phyloP scores from a whole-genome alignment of 2,329 filamentous ascomycete genomes.

The Fusarium sp. region DNA sequence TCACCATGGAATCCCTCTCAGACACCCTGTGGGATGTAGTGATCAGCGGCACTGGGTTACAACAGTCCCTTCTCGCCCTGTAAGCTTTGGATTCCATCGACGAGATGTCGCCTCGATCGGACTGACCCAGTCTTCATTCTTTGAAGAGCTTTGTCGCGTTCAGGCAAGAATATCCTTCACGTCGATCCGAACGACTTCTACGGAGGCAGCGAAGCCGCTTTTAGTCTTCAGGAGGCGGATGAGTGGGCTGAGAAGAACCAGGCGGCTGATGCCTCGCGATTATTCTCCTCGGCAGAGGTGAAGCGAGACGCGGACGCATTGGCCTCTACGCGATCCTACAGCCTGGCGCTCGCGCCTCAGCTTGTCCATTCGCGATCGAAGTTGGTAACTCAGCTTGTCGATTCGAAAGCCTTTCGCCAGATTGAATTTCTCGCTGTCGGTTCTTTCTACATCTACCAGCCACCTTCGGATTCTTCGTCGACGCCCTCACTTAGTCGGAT shows the following conservation, averaged over 20 bases:
- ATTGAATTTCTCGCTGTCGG: constrained; percentile 95
- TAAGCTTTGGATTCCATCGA: constrained; percentile 63
- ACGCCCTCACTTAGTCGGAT: constrained; percentile 72
- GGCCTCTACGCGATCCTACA: constrained; percentile 79
- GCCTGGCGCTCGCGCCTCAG: constrained; percentile 85
- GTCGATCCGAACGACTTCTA: constrained; percentile 91
- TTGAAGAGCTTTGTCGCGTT: constrained; percentile 88
- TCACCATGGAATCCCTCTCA: constrained; percentile 78
- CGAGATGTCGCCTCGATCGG: constrained; percentile 50
- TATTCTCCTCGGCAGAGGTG: constrained; percentile 52
- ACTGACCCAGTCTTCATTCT: constrained; percentile 51
- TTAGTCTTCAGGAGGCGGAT: constrained; percentile 85
- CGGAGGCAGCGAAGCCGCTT: constrained; percentile 85
- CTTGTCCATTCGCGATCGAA: constrained; percentile 86
- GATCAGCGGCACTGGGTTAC: constrained; percentile 82
- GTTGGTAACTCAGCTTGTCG: constrained; percentile 84
- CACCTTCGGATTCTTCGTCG: constrained; percentile 48
- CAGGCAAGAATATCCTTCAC: constrained; percentile 90
- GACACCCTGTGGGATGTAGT: constrained; percentile 84
- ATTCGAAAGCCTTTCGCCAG: constrained; percentile 88
- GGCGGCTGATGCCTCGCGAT: constrained; percentile 36
- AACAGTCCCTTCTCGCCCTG: constrained; percentile 85
- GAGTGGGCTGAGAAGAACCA: constrained; percentile 72
- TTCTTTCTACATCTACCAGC: constrained; percentile 85
- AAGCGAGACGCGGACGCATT: constrained; percentile 61